Percentiles rank a stretch among this genome's conserved stretches.
Conservation (phyloP, 768 basidiomycete species). For the Suillus paluster region DNA sequence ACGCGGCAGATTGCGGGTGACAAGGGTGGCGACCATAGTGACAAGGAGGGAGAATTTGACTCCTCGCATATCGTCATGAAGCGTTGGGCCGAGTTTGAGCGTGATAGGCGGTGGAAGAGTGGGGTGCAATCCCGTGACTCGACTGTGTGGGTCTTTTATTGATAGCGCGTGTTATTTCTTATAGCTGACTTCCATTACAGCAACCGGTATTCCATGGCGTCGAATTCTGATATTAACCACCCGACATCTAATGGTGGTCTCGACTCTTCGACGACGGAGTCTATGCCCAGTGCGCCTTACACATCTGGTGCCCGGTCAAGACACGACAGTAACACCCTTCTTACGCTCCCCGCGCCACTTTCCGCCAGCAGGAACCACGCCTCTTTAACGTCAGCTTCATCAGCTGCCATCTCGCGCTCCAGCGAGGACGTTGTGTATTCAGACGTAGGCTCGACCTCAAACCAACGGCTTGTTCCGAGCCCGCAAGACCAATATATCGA, state of each 20-base stretch:
- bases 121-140: slow-evolving; percentile 85
- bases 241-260: slow-evolving; percentile 51
- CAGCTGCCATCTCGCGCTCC: slow-evolving; percentile 47
- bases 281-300: slow-evolving; percentile 41
- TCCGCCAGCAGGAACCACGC: slow-evolving; percentile 58
- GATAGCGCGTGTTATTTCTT: slow-evolving; percentile 17
- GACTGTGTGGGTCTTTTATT: slow-evolving; percentile 55
- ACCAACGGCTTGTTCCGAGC: slow-evolving; percentile 46
- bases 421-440: slow-evolving; percentile 46
- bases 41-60: slow-evolving; percentile 98
- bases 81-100: slow-evolving; percentile 97
- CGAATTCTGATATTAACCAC: slow-evolving; percentile 74
- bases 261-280: slow-evolving; percentile 68
- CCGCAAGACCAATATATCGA: slow-evolving; percentile 40
- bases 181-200: slow-evolving; percentile 37
- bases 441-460: slow-evolving; percentile 43
- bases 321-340: slow-evolving; percentile 69
- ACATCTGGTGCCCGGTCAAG: slow-evolving; percentile 51
- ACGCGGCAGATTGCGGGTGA: slow-evolving; percentile 85
- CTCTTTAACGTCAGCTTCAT: slow-evolving; percentile 47
- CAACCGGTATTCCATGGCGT: slow-evolving; percentile 77
- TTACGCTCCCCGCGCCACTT: slow-evolving; percentile 78
- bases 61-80: slow-evolving; percentile 98
- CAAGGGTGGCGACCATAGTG: slow-evolving; percentile 73
- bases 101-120: slow-evolving; percentile 91